Percentiles rank a stretch among this genome's conserved stretches.
These are phyloP conservation scores for Talaromyces albobiverticillius DNA, from an alignment of 2,329 filamentous ascomycete genomes.

Conservation along the genomic window DNA sequence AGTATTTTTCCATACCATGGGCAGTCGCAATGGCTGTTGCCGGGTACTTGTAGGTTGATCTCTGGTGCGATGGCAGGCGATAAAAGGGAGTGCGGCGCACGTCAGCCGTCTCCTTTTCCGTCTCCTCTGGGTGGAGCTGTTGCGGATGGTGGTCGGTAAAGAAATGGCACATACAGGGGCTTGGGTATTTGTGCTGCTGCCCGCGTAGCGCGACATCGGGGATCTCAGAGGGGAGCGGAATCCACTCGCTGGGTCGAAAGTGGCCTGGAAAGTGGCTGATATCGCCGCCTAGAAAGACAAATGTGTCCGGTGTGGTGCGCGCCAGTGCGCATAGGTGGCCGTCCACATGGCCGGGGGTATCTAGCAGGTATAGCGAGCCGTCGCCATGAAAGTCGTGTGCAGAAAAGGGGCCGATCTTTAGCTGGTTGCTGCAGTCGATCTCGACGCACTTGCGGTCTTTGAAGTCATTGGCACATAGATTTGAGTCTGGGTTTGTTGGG, in stretches of 20 bases:
- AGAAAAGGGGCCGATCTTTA: not conserved
- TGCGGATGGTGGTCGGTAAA: not conserved
- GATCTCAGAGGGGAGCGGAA: not conserved
- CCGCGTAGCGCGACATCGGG: not conserved
- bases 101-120: not conserved
- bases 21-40: not conserved
- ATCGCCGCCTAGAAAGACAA: not conserved
- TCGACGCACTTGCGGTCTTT: not conserved
- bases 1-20: not conserved
- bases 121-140: not conserved
- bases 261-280: not conserved
- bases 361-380: not conserved
- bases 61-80: not conserved
- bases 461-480: not conserved
- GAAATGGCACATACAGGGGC: not conserved
- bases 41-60: not conserved
- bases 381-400: not conserved
- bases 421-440: not conserved
- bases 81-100: not conserved
- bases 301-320: not conserved
- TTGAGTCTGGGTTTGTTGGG: not conserved
- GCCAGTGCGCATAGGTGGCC: not conserved
- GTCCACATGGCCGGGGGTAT: not conserved
- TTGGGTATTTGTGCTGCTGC: not conserved
- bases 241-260: not conserved